A percentile compares a stretch with the other conserved stretches of the same genome.
Evolutionary conservation across 2,329 filamentous ascomycete genomes (phyloP).

Genomic region (Emergomyces pasteurianus): DNA sequence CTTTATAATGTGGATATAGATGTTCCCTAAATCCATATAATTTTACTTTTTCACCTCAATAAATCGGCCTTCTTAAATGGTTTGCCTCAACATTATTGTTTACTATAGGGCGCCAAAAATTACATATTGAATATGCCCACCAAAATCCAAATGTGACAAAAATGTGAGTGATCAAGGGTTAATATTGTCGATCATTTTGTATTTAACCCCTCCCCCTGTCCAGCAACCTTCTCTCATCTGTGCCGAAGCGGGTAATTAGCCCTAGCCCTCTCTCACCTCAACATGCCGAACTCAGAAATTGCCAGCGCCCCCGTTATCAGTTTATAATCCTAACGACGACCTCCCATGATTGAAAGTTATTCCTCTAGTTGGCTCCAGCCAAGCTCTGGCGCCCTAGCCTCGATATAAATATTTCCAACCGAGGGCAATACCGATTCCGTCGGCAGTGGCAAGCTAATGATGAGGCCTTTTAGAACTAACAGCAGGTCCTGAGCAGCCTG

Average conservation of each 20-base stretch:
- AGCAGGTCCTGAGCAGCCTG: no score
- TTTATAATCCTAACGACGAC: background rate
- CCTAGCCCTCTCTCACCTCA: background rate
- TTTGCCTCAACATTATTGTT: no score
- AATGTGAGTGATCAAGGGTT: background rate
- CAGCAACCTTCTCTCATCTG: no score
- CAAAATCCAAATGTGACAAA: background rate
- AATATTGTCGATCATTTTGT: background rate
- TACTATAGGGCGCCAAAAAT: background rate
- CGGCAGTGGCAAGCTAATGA: background rate
- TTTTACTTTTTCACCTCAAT: background rate
- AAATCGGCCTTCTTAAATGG: background rate
- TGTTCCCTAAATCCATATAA: slow-evolving; percentile 1
- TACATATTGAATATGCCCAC: no score
- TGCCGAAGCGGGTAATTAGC: background rate
- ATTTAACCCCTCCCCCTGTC: no score
- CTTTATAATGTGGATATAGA: background rate
- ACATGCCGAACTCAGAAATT: background rate
- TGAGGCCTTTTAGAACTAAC: background rate
- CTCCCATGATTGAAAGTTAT: background rate
- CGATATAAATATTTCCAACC: background rate
- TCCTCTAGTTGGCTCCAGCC: background rate
- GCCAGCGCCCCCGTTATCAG: background rate
- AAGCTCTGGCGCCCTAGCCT: background rate
- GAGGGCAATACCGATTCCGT: background rate